phyloP scores from a whole-genome alignment of 192 early-diverging fungal species.

The Tieghemiomyces parasiticus region DNA sequence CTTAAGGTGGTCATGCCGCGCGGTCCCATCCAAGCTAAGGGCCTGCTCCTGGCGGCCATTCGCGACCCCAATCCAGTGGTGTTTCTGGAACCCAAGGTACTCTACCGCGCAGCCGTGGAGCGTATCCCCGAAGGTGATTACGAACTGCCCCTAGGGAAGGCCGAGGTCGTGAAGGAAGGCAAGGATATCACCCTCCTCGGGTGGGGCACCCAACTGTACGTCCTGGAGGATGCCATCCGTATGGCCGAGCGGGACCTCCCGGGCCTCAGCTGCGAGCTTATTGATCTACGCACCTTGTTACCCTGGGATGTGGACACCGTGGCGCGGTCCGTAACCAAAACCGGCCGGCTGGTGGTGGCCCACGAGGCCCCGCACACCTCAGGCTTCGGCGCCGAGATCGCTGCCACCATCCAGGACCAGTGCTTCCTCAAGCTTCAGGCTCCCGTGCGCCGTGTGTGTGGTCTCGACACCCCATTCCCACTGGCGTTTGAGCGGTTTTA shows the following conservation, averaged over 20 bases:
- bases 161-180: conserved; percentile 71
- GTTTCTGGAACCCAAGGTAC: conserved; percentile 92
- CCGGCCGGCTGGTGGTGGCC: conserved; percentile 78
- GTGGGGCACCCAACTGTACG: conserved; percentile 86
- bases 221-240: conserved; percentile 79
- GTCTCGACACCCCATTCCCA: conserved; percentile 84
- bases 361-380: conserved; percentile 86
- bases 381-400: conserved; percentile 87
- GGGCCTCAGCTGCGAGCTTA: conserved; percentile 75
- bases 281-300: conserved; percentile 78
- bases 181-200: conserved; percentile 84
- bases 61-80: conserved; percentile 87
- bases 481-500: conserved; percentile 89
- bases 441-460: conserved; percentile 81
- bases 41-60: conserved; percentile 76
- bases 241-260: conserved; percentile 75
- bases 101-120: conserved; percentile 91
- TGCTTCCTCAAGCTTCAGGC: conserved; percentile 86
- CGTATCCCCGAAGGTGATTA: conserved; percentile 88
- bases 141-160: conserved; percentile 77
- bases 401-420: conserved; percentile 71
- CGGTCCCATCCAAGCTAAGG: conserved; percentile 90
- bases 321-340: conserved; percentile 79
- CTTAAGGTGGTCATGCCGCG: conserved; percentile 86
- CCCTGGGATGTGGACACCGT: conserved; percentile 91